Percentiles rank a stretch among this genome's conserved stretches.
Conservation (phyloP, 2,329 filamentous ascomycete genomes). For the Colletotrichum paranaense region DNA sequence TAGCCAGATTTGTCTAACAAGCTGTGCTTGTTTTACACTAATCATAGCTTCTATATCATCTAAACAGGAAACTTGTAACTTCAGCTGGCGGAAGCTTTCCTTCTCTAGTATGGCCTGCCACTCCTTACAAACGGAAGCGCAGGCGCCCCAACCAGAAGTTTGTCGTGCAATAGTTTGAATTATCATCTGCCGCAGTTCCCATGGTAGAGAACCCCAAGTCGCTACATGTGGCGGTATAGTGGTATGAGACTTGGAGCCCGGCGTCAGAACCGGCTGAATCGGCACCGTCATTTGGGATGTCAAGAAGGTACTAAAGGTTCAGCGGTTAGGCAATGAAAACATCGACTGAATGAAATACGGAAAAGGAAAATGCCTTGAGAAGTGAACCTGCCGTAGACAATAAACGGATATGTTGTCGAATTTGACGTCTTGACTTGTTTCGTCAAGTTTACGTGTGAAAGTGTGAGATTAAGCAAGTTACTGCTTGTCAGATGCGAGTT, state of each 20-base stretch:
- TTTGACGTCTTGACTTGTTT: neutral
- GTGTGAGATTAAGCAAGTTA: neutral
- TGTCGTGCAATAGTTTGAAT: neutral
- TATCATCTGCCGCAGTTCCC: neutral
- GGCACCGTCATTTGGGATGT: neutral
- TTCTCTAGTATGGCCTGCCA: conserved; percentile 47
- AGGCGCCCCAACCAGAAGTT: conserved; percentile 44
- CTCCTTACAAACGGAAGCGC: conserved; percentile 48
- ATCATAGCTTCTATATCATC: conserved; percentile 39
- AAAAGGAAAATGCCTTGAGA: neutral
- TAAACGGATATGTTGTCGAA: neutral
- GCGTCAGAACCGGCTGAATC: neutral
- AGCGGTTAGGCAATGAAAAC: neutral
- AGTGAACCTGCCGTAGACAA: neutral
- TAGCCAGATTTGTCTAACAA: conserved; percentile 45
- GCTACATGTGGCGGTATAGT: neutral
- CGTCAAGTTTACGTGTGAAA: neutral
- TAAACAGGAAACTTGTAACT: conserved; percentile 40
- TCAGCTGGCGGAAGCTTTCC: conserved; percentile 43
- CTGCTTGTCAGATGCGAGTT: too few relatives aligned
- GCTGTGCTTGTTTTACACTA: conserved; percentile 26
- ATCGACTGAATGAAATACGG: neutral
- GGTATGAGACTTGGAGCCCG: neutral
- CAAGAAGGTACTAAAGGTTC: neutral
- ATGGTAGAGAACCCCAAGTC: neutral